Base-by-base conservation (phyloP, 257 asterid genomes). In the Ophiorrhiza pumila region DNA sequence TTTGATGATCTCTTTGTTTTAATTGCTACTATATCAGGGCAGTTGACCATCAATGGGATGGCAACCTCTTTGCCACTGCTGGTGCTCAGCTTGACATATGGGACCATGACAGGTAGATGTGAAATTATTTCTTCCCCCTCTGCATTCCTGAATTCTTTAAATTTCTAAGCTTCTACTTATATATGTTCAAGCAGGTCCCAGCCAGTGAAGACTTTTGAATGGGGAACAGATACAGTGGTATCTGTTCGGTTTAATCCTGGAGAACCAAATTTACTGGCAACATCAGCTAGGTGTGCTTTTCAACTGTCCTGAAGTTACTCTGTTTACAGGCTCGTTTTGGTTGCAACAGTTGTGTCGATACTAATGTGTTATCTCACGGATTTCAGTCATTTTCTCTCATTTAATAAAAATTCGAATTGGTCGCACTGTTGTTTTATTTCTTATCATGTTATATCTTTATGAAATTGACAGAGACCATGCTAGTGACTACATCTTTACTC, bases 51-150 rank as follows among this genome's bases (percentile, higher is more conserved):
- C 96, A 92, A 81, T 86, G 83, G 85, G 87, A 91, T 58, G 95
- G 97, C 69, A 90, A 89, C 43, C 93, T 88, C 65, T 95, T 95
- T 87, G 98, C 99, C 63, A 92, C 98, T 18, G 98, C 92, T 57
- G 97, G 98, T 77, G 96, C 98, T 81, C 96, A 92, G 87, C 87
- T 95, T 61, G 97, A 92, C 72, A 86, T 92, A 75, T 95, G 99
- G 99, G 88, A 95, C 86, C 97, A 90, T 81, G 88, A 87, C 94
- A 91, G 97, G 97, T 89, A 68, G 32, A 63, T 75, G 35, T 60
- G 42, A 69, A 61, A 22, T 50, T 35, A 35, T 49, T 52, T 69
- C 43, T 46, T n/a, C 11, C 14, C 2, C 42, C 67, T 14, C 18
- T 75, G 9, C 5, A 9, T 29, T 60, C 43, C 32, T 35, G 32